phyloP scores from a whole-genome alignment of 2,329 filamentous ascomycete species.

The Lachnellula subtilissima region DNA sequence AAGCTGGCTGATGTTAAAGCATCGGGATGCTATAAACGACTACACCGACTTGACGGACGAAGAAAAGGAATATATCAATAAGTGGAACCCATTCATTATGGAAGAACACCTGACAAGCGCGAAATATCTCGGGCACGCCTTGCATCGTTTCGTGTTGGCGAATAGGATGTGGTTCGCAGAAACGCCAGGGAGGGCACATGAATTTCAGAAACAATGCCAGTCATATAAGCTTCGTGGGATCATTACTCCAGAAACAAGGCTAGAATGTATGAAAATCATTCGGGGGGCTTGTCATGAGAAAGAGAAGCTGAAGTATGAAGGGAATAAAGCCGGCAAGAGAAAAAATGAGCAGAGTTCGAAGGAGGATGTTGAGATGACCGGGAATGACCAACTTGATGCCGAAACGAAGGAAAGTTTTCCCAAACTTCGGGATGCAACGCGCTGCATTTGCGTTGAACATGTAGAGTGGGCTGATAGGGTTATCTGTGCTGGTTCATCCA shows the following conservation, averaged over 20 bases:
- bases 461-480: conserved; percentile 12
- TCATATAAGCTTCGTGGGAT: not conserved
- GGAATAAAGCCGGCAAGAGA: not conserved
- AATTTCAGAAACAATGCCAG: not conserved
- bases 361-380: conserved; percentile 5
- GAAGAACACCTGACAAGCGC: conserved; percentile 17
- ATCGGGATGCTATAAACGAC: conserved; percentile 28
- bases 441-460: conserved; percentile 14
- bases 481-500: conserved; percentile 12
- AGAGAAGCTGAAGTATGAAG: not conserved
- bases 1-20: conserved; percentile 27
- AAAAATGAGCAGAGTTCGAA: conserved; percentile 6
- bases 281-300: not conserved
- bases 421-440: not conserved
- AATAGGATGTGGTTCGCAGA: conserved; percentile 26
- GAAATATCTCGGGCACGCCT: conserved; percentile 15
- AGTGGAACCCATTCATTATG: conserved; percentile 29
- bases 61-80: conserved; percentile 30
- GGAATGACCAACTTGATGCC: not conserved
- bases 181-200: not conserved
- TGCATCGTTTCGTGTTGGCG: conserved; percentile 20
- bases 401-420: not conserved
- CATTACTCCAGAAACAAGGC: not conserved
- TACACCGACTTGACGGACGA: conserved; percentile 24
- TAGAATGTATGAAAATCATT: not conserved